Conservation (phyloP, 352 stramenopile species). For the Phytopythium vexans region DNA sequence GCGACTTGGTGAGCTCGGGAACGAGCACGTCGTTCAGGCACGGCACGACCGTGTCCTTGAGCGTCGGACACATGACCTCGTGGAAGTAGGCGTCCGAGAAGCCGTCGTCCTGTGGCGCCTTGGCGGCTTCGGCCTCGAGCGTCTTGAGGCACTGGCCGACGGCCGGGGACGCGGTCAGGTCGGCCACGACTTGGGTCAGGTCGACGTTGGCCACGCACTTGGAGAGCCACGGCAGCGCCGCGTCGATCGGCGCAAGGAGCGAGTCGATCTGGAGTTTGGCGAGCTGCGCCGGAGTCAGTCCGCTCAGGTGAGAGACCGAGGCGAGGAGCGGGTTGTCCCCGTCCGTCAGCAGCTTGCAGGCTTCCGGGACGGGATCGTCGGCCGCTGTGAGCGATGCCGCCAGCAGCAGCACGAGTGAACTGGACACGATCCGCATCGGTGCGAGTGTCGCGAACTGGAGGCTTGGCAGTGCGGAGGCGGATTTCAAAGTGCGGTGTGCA, state of each 20-base stretch:
- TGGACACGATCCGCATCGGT: too few species aligned
- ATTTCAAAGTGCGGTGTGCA: too few species aligned
- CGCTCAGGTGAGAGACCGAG: conserved; percentile 1
- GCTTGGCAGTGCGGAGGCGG: too few species aligned
- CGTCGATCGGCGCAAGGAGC: conserved; percentile 5
- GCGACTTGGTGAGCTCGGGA: neutral
- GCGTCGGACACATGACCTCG: neutral
- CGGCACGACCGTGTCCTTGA: conserved; percentile 3
- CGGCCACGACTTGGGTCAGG: neutral
- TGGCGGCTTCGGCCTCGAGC: neutral
- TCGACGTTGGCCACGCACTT: conserved; percentile 9
- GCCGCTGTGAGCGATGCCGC: too few species aligned
- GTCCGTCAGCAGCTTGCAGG: neutral
- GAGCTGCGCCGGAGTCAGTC: conserved; percentile 2
- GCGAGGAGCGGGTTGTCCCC: neutral
- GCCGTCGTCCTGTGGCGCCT: neutral
- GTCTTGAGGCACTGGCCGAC: conserved; percentile 2
- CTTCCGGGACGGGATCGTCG: too few species aligned
- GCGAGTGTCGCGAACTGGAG: too few species aligned
- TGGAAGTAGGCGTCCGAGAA: conserved; percentile 4
- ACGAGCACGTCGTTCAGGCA: conserved; percentile 5
- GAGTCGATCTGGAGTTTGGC: neutral
- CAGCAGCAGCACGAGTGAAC: too few species aligned
- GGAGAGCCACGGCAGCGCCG: conserved; percentile 4
- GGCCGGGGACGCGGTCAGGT: neutral